These are phyloP conservation scores for Didymella pinodella DNA, from an alignment of 2,329 filamentous ascomycete species.

Conservation along the genomic window DNA sequence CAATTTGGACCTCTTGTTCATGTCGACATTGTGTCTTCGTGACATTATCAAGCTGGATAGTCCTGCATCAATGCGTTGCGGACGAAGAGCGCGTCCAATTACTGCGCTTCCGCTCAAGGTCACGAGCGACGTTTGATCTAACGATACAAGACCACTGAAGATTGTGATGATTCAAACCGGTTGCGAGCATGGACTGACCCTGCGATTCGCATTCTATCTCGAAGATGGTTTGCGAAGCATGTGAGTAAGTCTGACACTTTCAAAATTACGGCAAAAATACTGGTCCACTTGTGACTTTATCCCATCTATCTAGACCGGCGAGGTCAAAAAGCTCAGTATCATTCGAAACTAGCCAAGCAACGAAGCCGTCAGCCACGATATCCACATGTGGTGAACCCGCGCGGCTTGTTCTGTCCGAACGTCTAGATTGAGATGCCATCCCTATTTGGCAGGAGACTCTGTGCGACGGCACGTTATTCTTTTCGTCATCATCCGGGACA, in stretches of 20 bases:
- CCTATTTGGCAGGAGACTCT: background rate
- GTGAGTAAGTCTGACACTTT: too few relatives aligned
- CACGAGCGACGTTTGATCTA: background rate
- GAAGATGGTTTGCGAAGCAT: background rate
- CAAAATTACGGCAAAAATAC: background rate
- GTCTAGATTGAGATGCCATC: background rate
- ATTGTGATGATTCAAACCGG: background rate
- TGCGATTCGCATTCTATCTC: background rate
- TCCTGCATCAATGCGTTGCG: background rate
- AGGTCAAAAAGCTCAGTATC: background rate
- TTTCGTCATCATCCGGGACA: background rate
- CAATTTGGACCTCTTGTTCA: background rate
- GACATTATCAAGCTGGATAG: background rate
- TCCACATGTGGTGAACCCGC: background rate
- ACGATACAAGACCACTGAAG: background rate
- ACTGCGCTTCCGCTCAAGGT: background rate
- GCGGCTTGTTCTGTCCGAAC: background rate
- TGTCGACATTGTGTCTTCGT: background rate
- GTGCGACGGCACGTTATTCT: background rate
- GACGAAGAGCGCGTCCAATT: background rate
- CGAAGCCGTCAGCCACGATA: constrained; percentile 1
- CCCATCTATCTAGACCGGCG: background rate
- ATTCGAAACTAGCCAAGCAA: background rate
- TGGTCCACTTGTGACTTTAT: background rate
- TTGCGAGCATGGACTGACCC: background rate